Conservation (phyloP, 2,329 filamentous ascomycete genomes). For the Plectosphaerella sp. region DNA sequence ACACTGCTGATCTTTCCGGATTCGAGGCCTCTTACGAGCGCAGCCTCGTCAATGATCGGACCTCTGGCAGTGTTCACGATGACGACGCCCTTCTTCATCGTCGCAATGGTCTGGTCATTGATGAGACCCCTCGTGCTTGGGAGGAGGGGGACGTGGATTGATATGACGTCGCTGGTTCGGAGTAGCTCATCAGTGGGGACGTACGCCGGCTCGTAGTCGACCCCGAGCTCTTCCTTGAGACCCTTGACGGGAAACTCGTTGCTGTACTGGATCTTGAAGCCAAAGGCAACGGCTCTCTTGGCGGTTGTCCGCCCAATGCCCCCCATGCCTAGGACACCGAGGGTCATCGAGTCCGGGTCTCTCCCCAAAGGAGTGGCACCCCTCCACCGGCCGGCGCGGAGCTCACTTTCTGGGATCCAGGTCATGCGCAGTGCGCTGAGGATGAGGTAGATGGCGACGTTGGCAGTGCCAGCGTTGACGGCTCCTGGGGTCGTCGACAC, state of each 20-base stretch:
- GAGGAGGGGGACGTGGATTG: conserved; percentile 76
- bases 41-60: conserved; percentile 76
- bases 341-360: conserved; percentile 71
- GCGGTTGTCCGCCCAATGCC: conserved; percentile 78
- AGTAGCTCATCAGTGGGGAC: conserved; percentile 72
- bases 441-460: conserved; percentile 75
- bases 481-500: conserved; percentile 81
- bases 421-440: conserved; percentile 77
- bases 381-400: conserved; percentile 66
- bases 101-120: conserved; percentile 61
- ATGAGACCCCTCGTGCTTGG: conserved; percentile 77
- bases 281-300: conserved; percentile 69
- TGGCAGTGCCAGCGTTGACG: conserved; percentile 79
- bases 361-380: conserved; percentile 59
- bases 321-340: conserved; percentile 83
- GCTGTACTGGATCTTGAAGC: conserved; percentile 71
- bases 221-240: conserved; percentile 50
- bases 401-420: conserved; percentile 57
- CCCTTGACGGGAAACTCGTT: conserved; percentile 51
- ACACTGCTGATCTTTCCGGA: conserved; percentile 64
- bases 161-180: conserved; percentile 67
- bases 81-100: conserved; percentile 74
- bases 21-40: conserved; percentile 69
- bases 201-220: conserved; percentile 56
- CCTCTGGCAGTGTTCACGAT: conserved; percentile 81